Percentiles rank a stretch among this genome's conserved stretches.
Evolutionary conservation across 768 basidiomycete species (phyloP).

Genomic region (Hortiboletus flavorubellus): DNA sequence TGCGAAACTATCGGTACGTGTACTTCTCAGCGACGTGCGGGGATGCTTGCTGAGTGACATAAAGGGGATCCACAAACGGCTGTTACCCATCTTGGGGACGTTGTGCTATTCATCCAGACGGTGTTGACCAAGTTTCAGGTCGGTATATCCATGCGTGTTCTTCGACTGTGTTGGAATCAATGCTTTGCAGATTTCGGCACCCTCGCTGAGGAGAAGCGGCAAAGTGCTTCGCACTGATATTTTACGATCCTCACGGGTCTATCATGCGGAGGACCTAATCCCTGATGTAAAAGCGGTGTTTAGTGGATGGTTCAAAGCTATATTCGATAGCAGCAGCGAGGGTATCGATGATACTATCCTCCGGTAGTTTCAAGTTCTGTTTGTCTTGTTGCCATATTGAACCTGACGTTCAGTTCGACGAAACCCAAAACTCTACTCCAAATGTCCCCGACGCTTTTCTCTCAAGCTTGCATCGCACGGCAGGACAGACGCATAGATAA

Average conservation of each 20-base stretch:
- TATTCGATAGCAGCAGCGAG: slow-evolving; percentile 74
- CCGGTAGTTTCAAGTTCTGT: slow-evolving; percentile 38
- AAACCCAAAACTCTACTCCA: slow-evolving; percentile 64
- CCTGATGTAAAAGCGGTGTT: slow-evolving; percentile 45
- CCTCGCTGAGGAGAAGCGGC: slow-evolving; percentile 44
- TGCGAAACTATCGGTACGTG: slow-evolving; percentile 75
- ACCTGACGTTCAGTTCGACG: slow-evolving; percentile 50
- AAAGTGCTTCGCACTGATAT: slow-evolving; percentile 48
- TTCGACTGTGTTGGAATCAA: neutral
- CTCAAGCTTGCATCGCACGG: slow-evolving; percentile 52
- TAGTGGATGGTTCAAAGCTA: slow-evolving; percentile 66
- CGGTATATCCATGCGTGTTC: slow-evolving; percentile 15
- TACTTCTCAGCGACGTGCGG: neutral
- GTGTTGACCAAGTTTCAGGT: slow-evolving; percentile 65
- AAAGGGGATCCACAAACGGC: slow-evolving; percentile 84
- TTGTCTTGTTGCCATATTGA: neutral
- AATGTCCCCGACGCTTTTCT: slow-evolving; percentile 64
- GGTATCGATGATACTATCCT: slow-evolving; percentile 82
- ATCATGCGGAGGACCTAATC: slow-evolving; percentile 39
- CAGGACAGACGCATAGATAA: slow-evolving; percentile 56
- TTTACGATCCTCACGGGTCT: slow-evolving; percentile 46
- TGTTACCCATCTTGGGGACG: slow-evolving; percentile 70
- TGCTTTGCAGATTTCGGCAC: slow-evolving; percentile 45
- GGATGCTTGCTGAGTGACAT: neutral
- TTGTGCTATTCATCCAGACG: slow-evolving; percentile 74